A percentile compares a stretch with the other conserved stretches of the same genome.
Evolutionary conservation across 768 basidiomycete genomes (phyloP).

Genomic region (Mycena olivaceomarginata): DNA sequence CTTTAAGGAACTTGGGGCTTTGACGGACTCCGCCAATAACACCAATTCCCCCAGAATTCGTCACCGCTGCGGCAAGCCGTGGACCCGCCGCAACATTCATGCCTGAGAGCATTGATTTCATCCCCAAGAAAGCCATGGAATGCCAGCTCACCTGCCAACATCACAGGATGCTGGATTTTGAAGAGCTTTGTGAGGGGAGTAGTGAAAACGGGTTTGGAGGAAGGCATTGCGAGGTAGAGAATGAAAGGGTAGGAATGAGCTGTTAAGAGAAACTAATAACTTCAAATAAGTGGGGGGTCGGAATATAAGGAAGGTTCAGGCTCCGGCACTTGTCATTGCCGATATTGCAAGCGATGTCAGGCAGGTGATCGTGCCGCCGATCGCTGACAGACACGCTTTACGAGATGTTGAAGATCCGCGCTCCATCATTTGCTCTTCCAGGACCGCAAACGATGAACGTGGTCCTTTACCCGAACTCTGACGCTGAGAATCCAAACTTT

Average conservation of each 20-base stretch:
- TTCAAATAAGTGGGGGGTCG: too few species aligned
- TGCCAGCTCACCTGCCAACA: conserved; percentile 76
- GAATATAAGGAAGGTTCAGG: too few species aligned
- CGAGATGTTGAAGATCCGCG: too few species aligned
- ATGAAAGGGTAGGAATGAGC: background rate
- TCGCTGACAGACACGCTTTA: too few species aligned
- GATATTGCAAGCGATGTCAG: background rate
- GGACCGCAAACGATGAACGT: too few species aligned
- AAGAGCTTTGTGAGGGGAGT: conserved; percentile 88
- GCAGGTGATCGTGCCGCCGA: background rate
- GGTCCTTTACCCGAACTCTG: too few species aligned
- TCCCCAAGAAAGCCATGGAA: background rate
- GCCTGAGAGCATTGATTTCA: conserved; percentile 46
- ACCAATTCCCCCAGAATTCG: conserved; percentile 89
- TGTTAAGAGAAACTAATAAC: background rate
- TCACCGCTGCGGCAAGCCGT: conserved; percentile 89
- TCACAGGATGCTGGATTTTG: conserved; percentile 87
- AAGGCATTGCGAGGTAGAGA: conserved; percentile 69
- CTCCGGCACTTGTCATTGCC: background rate
- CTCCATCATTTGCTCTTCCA: too few species aligned
- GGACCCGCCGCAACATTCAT: conserved; percentile 95
- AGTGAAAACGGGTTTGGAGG: conserved; percentile 78
- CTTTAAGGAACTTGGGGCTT: conserved; percentile 81
- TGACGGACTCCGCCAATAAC: conserved; percentile 91
- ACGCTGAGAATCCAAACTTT: background rate